Base-by-base conservation (phyloP, 257 asterid genomes). In the Verbascum thapsus region DNA sequence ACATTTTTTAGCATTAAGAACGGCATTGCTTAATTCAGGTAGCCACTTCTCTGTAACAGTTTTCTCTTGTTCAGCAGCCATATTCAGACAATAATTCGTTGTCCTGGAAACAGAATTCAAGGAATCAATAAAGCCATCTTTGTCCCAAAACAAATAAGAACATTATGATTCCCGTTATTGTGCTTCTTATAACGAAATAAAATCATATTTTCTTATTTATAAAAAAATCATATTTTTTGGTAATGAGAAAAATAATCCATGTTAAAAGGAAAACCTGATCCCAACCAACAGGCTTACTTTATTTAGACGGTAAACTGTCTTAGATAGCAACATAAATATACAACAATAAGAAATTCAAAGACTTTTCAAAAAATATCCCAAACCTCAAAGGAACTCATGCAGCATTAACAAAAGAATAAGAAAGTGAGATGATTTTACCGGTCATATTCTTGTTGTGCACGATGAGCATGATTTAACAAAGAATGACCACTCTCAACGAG, bases 401-500 rank as follows among this genome's bases (percentile, higher is more conserved):
- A 26, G 17, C 19, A 26, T 13, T 12, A 16, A 8, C 15, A 71
- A n/a, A 67, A 11, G 35, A 22, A 61, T 59, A 69, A 51, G 11
- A 13, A 57, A 41, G 48, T 17, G 64, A 54, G 64, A 66, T 39
- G 58, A 20, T 3, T 37, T 53, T 83, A 94, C 99, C 99, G 79
- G 42, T 94, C 97, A 72, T 90, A 94, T 68, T 90, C 97, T 72
- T 90, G 96, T 34, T 81, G 92, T 43, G 85, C 95, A 71, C 88
- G 96, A 68, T 90, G 95, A 63, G 97, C 99, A 55, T 90, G 96
- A 77, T 74, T 83, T 70, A 92, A 78, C 84, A 88, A 78, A 54
- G 94, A 84, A 86, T 84, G 96, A 45, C 95, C 96, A 61, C 96
- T 94, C 71, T 87, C 97, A 66, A 94, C 94, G 52, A 94, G 95